Base-by-base conservation (phyloP, 1,284 basidiomycete species). In the Spongiforma sp. region DNA sequence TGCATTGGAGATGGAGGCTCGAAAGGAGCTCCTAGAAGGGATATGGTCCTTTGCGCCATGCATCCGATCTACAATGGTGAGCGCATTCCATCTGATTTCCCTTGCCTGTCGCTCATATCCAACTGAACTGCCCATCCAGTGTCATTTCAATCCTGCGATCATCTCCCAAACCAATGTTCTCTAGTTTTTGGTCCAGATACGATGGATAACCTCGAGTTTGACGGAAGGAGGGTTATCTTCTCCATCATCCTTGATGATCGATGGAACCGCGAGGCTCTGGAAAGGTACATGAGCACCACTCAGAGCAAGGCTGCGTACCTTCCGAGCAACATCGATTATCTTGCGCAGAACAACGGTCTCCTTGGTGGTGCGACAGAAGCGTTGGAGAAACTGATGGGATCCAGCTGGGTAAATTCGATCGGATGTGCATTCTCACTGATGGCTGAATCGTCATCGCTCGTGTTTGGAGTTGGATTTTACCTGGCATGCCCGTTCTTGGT, bases 301-400 rank as follows among this genome's bases (percentile, higher is more conserved):
- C 78, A 89, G 17, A 79, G 83, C 59, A 83, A 83, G 59, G 89
- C 90, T 0, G 85, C 86, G 2, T 92, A 92, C 71, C 77, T 93
- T 0, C 90, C 89, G 0, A 87, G 85, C 72, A 92, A 92, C 68
- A 75, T 89, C 50, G 84, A 88, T 52, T 91, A 91, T 68, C 80
- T 91, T 2, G 88, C 89, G 0, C 79, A 77, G 53, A 89, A 89
- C 48, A 91, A 90, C 67, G 89, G 89, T 0, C 73, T 90, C 14
- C 71, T 77, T 10, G 81, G 81, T 24, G 80, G 81, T 19, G 62
- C 73, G 5, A 69, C 74, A 28, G 84, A 85, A 54, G 85, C 82
- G 0, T 66, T 88, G 56, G 69, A 74, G 46, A 78, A 82, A 65
- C 72, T 89, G 19, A 74, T 84, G 9, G 71, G 71, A 5, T 82